Evolutionary conservation across 345 rosid genomes (phyloP), one percentile per base, ranked within the genome.

Genomic region (Pseudoturritis turrita): DNA sequence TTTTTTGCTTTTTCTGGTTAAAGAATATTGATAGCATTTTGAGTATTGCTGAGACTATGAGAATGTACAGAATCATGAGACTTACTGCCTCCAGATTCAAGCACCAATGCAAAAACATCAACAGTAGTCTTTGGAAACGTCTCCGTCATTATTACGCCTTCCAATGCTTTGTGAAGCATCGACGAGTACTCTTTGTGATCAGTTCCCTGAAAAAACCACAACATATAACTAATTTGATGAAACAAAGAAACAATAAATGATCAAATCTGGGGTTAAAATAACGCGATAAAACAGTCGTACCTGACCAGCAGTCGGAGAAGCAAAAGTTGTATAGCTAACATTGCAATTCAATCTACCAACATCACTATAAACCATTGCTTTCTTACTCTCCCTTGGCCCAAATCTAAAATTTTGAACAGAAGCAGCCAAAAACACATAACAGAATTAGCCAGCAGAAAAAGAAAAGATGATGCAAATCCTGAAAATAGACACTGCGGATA

Each of bases 21-120:
- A 25, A 25, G 3, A 35, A 33, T 22, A 2, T n/a, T 18, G 28
- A 25, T 36, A 25, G 59, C 47, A 17, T 54, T 28, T 33, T 1
- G 23, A 26, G 58, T 2, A 47, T 2, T 56, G 33, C 15, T 4
- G 13, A 64, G 49, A 19, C 33, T 8, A 13, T 7, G 19, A 54
- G 29, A 65, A 28, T 6, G 46, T 31, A 68, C 15, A 51, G 58
- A 61, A 15, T 7, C 12, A 53, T 53, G 19, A 43, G 7, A 83
- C 99, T 89, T 84, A 95, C 98, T 80, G 82, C 99, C 99, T 63
- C 97, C 98, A 73, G 98, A 91, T 79, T 91, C 98, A 85, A 95
- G 83, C 47, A 91, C 96, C 77, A 95, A 78, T 0, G 96, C 99
- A 78, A 91, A 95, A 47, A 95, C 92, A 80, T 95, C 98, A 19